phyloP scores from a whole-genome alignment of 768 basidiomycete species.

The Cystobasidium onofrii region DNA sequence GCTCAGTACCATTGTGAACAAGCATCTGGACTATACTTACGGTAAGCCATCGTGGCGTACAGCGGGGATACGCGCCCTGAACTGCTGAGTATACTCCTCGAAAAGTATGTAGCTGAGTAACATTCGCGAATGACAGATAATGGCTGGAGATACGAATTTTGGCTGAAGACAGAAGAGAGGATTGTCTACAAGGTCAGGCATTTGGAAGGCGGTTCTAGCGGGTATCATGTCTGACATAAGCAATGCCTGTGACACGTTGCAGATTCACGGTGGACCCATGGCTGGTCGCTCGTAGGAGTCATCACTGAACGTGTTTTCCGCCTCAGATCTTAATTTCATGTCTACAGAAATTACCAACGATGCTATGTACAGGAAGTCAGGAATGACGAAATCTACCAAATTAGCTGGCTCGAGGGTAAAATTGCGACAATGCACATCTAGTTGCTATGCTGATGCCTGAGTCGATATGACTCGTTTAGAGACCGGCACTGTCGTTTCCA shows the following conservation, averaged over 20 bases:
- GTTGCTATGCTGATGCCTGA: not conserved
- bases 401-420: conserved; percentile 35
- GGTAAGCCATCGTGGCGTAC: not conserved
- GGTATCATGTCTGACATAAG: not conserved
- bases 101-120: not conserved
- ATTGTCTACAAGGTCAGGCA: conserved; percentile 18
- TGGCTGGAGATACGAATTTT: conserved; percentile 15
- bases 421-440: not conserved
- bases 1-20: not conserved
- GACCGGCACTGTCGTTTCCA: conserved; percentile 35
- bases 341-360: conserved; percentile 33
- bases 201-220: too few species aligned
- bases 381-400: conserved; percentile 34
- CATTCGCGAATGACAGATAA: not conserved
- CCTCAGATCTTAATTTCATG: not conserved
- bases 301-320: too few species aligned
- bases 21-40: conserved; percentile 19
- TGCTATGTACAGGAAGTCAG: conserved; percentile 32
- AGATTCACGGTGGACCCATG: conserved; percentile 34
- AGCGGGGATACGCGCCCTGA: too few species aligned
- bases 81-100: too few species aligned
- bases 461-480: conserved; percentile 10
- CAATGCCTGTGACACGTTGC: not conserved
- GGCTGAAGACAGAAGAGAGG: not conserved
- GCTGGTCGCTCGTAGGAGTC: conserved; percentile 6